A percentile compares a stretch with the other conserved stretches of the same genome.
Conservation (phyloP, 352 stramenopile genomes). For the Pythium oligandrum region DNA sequence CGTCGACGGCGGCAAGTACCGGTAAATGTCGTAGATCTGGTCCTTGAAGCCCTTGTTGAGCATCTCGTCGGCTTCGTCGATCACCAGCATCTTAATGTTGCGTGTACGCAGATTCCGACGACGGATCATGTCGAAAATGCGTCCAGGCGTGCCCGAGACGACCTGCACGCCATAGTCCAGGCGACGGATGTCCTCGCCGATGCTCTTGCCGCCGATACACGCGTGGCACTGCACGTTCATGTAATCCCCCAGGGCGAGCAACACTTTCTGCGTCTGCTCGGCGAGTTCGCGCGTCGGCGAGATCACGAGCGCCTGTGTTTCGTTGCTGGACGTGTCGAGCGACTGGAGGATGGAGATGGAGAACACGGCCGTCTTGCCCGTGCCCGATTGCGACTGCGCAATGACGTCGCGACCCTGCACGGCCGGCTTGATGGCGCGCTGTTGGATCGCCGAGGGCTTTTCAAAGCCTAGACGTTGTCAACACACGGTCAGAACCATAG, state of each 20-base stretch:
- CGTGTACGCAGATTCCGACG: conserved; percentile 87
- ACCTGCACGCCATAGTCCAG: conserved; percentile 94
- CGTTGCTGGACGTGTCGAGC: conserved; percentile 88
- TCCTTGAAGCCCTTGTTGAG: conserved; percentile 97
- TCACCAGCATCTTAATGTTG: conserved; percentile 94
- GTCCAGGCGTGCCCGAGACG: conserved; percentile 95
- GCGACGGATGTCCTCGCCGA: conserved; percentile 93
- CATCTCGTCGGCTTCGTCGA: conserved; percentile 99
- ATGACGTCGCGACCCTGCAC: conserved; percentile 95
- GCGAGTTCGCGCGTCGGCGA: conserved; percentile 96
- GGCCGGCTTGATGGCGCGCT: conserved; percentile 96
- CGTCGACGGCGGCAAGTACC: conserved; percentile 86
- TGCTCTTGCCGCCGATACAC: conserved; percentile 94
- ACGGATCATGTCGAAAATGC: conserved; percentile 97
- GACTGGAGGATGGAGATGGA: conserved; percentile 93
- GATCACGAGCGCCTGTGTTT: conserved; percentile 94
- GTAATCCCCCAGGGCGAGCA: conserved; percentile 94
- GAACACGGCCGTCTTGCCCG: conserved; percentile 95
- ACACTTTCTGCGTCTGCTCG: conserved; percentile 96
- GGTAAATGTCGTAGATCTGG: conserved; percentile 99
- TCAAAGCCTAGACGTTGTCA: conserved; percentile 84
- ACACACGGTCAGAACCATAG: neutral
- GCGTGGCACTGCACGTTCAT: conserved; percentile 97
- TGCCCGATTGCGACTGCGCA: conserved; percentile 94
- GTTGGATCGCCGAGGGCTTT: conserved; percentile 97